Base-by-base conservation (phyloP, 116 monocot species). In the Cymodocea nodosa region DNA sequence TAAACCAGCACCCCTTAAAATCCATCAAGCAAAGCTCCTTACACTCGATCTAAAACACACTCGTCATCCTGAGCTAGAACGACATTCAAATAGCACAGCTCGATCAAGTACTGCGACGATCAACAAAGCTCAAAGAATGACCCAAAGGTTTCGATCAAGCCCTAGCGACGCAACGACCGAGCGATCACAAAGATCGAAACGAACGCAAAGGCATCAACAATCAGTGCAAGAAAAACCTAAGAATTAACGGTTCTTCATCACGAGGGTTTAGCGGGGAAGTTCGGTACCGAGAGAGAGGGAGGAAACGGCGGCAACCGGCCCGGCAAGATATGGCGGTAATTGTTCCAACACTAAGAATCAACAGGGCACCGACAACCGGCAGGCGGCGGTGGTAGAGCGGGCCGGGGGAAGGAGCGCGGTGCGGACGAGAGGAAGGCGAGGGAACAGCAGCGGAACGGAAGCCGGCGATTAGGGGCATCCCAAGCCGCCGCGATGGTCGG, bases 291-390 rank as follows among this genome's bases (percentile, higher is more conserved):
- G 23, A 17, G 51, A 65, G 35, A 35, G 52, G 51, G 58, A 51
- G 23, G 30, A 62, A 63, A 35, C 30, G 12, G 56, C 15, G 61
- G 30, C 36, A 61, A 66, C 77, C 63, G 23, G 71, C 59, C 34
- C 68, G 24, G 62, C 53, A 69, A 13, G 69, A 7, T 57, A 78
- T 55, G 17, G 68, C 64, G 36, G 78, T 50, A 13, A 78, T 24
- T 11, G 73, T 56, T 24, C 78, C 72, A 57, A 78, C 63, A 59
- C 78, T 73, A 13, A 78, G 36, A 20, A 68, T 69, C 23, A 63
- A 78, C 57, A 78, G 58, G 4, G 68, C 72, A 6, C 78, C 73
- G 36, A 73, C 39, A 14, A 68, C 9, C 3, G 73, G 73, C 4
- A 63, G 16, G 23, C 72, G 77, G 51, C 77, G 72, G 54, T 54